Percentiles rank a stretch among this genome's conserved stretches.
Conservation (phyloP, 768 basidiomycete species). For the Porpolomopsis calyptriformis region DNA sequence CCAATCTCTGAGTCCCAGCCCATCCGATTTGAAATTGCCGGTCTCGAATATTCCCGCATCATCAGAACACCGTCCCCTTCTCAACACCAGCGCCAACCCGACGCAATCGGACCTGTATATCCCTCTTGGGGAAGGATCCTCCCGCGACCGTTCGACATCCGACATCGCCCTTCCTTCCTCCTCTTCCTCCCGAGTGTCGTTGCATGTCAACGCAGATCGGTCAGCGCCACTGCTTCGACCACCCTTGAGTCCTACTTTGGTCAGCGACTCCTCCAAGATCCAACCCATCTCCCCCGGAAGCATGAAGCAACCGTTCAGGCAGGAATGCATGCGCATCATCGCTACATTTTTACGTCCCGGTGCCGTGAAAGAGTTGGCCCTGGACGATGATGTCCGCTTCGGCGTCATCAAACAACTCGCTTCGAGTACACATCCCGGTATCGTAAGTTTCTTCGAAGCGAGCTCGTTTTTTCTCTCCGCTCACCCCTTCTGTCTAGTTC, state of each 20-base stretch:
- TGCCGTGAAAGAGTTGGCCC: constrained; percentile 20
- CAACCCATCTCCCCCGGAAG: neutral
- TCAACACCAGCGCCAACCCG: neutral
- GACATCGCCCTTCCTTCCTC: too few species aligned
- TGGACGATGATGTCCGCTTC: constrained; percentile 18
- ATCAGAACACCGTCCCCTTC: neutral
- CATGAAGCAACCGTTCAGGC: constrained; percentile 12
- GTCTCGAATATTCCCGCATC: neutral
- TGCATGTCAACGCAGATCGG: neutral
- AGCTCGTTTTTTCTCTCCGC: neutral
- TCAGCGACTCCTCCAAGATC: neutral
- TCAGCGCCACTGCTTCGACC: neutral
- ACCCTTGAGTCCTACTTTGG: neutral
- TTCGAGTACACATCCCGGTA: constrained; percentile 26
- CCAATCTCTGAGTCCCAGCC: constrained; percentile 17
- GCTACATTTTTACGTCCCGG: constrained; percentile 25
- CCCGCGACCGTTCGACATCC: too few species aligned
- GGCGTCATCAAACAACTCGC: constrained; percentile 19
- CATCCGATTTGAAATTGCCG: constrained; percentile 12
- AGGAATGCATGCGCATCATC: constrained; percentile 20
- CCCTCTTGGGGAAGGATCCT: too few species aligned
- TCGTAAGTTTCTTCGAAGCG: constrained; percentile 14
- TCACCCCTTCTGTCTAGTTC: constrained; percentile 16
- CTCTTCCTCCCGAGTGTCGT: neutral
- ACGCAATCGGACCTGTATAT: too few species aligned